A percentile compares a stretch with the other conserved stretches of the same genome.
Conservation (phyloP, 805 yeast species). For the Kregervanrija delftensis region DNA sequence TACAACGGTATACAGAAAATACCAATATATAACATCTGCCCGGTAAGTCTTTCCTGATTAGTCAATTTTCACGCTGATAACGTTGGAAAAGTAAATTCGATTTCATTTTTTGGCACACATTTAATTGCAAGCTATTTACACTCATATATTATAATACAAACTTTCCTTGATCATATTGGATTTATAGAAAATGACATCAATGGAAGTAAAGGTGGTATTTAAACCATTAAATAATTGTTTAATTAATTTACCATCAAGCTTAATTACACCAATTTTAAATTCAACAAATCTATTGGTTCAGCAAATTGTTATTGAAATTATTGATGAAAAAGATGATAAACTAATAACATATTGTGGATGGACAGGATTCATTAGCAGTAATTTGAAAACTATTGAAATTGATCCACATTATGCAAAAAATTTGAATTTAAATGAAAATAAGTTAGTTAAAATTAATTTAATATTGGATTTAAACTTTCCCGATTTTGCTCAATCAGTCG, state of each 20-base stretch:
- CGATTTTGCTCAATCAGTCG: conserved; percentile 47
- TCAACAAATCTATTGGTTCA: conserved; percentile 34
- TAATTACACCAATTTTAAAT: conserved; percentile 29
- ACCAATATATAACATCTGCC: no score
- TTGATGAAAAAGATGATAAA: conserved; percentile 9
- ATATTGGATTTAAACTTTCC: conserved; percentile 36
- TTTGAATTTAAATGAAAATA: conserved; percentile 38
- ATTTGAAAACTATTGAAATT: conserved; percentile 38
- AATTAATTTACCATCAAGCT: conserved; percentile 30
- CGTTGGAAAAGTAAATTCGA: no score
- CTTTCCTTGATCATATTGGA: not conserved
- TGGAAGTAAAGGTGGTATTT: conserved; percentile 17
- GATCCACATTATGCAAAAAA: conserved; percentile 61
- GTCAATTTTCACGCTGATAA: no score
- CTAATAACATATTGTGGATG: conserved; percentile 21
- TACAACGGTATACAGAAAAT: no score
- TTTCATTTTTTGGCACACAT: no score
- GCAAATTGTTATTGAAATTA: conserved; percentile 31
- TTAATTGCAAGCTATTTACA: no score
- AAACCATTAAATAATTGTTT: conserved; percentile 27
- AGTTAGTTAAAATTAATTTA: conserved; percentile 35
- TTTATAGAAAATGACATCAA: conserved; percentile 14
- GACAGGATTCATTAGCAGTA: conserved; percentile 23
- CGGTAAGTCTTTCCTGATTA: no score
- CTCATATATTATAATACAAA: no score